A percentile compares a stretch with the other conserved stretches of the same genome.
Conservation (phyloP, 495 filamentous ascomycete species). For the Aeminium ludgeri region DNA sequence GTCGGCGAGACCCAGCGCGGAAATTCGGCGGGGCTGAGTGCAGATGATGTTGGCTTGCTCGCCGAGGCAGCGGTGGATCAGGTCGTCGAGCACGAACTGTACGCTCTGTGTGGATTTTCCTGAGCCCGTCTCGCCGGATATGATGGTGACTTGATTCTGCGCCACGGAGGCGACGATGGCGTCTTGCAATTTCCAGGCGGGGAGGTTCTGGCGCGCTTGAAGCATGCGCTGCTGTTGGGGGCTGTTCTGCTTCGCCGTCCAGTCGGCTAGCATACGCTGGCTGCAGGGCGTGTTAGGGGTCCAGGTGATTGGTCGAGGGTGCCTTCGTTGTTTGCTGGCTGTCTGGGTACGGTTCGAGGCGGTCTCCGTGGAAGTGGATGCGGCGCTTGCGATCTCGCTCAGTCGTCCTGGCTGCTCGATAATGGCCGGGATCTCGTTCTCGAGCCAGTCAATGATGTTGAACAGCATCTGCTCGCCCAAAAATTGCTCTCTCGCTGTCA, state of each 20-base stretch:
- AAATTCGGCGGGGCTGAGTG: slow-evolving; percentile 88
- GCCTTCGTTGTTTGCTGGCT: background rate
- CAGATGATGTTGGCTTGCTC: slow-evolving; percentile 79
- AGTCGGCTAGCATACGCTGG: slow-evolving; percentile 31
- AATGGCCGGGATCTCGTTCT: slow-evolving; percentile 56
- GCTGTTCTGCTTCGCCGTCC: slow-evolving; percentile 36
- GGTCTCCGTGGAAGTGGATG: slow-evolving; percentile 31
- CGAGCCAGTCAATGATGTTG: slow-evolving; percentile 77
- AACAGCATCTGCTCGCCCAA: slow-evolving; percentile 78
- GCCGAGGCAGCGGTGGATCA: slow-evolving; percentile 62
- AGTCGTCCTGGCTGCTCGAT: slow-evolving; percentile 68
- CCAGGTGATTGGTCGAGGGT: slow-evolving; percentile 24
- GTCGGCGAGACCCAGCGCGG: slow-evolving; percentile 83
- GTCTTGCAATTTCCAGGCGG: slow-evolving; percentile 73
- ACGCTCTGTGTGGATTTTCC: slow-evolving; percentile 96
- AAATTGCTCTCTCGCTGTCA: slow-evolving; percentile 47
- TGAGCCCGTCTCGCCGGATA: slow-evolving; percentile 89
- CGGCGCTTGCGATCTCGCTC: slow-evolving; percentile 58
- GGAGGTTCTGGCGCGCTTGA: slow-evolving; percentile 48
- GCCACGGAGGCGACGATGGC: slow-evolving; percentile 57
- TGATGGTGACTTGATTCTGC: slow-evolving; percentile 73
- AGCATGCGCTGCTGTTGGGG: slow-evolving; percentile 55
- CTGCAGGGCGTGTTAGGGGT: slow-evolving; percentile 26
- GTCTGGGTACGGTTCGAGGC: slow-evolving; percentile 10
- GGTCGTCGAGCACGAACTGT: slow-evolving; percentile 85